These are phyloP conservation scores for Ganoderma sinense DNA, from an alignment of 1,284 basidiomycete species.

Conservation along the genomic window DNA sequence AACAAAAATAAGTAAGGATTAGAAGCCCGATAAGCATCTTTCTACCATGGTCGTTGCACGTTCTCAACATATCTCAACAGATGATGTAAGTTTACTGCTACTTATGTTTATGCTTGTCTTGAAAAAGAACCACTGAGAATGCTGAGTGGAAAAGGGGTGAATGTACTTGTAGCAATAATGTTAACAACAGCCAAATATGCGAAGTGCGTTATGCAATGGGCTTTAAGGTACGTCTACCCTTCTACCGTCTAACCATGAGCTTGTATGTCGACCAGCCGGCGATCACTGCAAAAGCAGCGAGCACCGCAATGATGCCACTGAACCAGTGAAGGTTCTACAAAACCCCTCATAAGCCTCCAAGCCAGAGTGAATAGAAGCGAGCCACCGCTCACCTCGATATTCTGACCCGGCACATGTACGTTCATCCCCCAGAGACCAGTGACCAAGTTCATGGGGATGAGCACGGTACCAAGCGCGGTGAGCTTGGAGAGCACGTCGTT, in stretches of 20 bases:
- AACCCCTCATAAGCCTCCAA: slow-evolving; percentile 3
- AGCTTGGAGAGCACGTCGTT: slow-evolving; percentile 99
- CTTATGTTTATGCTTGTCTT: neutral
- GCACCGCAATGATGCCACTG: slow-evolving; percentile 79
- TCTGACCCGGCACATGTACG: slow-evolving; percentile 91
- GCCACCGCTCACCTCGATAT: slow-evolving; percentile 48
- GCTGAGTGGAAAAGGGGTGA: neutral
- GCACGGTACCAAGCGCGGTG: slow-evolving; percentile 96
- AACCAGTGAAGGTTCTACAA: slow-evolving; percentile 82
- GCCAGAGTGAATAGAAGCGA: slow-evolving; percentile 34
- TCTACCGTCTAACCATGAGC: slow-evolving; percentile 63
- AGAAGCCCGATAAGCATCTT: too few relatives aligned
- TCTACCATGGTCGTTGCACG: too few relatives aligned
- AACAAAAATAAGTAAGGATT: too few relatives aligned
- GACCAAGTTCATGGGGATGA: slow-evolving; percentile 96
- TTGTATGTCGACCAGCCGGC: slow-evolving; percentile 87
- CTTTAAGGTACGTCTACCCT: neutral
- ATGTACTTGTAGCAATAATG: neutral
- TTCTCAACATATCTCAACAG: too few relatives aligned
- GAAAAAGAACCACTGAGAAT: neutral
- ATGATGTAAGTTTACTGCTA: neutral
- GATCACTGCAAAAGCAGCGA: slow-evolving; percentile 81
- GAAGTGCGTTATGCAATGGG: neutral
- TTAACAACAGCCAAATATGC: neutral
- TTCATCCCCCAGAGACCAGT: slow-evolving; percentile 95